Conservation (phyloP, 2,329 filamentous ascomycete species). For the Furcasterigmium furcatum region DNA sequence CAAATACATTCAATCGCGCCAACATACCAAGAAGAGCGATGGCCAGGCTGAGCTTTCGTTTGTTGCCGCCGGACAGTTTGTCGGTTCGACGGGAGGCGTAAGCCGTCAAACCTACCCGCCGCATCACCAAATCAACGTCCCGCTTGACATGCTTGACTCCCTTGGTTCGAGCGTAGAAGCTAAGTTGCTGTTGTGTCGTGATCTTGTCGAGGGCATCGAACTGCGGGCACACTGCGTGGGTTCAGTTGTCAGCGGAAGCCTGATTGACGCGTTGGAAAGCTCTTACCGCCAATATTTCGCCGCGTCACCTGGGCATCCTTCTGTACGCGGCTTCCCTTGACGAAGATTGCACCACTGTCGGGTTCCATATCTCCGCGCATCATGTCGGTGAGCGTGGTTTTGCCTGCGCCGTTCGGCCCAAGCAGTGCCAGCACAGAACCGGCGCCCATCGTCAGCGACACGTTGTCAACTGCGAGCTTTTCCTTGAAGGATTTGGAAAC, state of each 20-base stretch:
- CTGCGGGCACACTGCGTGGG: slow-evolving; percentile 56
- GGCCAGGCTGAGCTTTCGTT: slow-evolving; percentile 68
- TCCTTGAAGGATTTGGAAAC: slow-evolving; percentile 62
- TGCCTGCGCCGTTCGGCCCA: slow-evolving; percentile 70
- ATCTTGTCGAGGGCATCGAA: slow-evolving; percentile 69
- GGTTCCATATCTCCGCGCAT: slow-evolving; percentile 67
- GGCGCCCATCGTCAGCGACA: slow-evolving; percentile 62
- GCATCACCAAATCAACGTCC: slow-evolving; percentile 61
- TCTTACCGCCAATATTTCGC: slow-evolving; percentile 49
- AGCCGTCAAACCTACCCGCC: slow-evolving; percentile 58
- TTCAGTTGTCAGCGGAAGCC: neutral
- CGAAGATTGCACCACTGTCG: slow-evolving; percentile 57
- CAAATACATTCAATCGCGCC: neutral
- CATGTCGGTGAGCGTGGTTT: slow-evolving; percentile 66
- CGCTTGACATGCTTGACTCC: slow-evolving; percentile 58
- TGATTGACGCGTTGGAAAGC: neutral
- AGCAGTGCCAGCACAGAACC: slow-evolving; percentile 68
- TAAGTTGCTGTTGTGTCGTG: slow-evolving; percentile 66
- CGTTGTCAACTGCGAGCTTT: slow-evolving; percentile 62
- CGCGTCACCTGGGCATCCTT: slow-evolving; percentile 51
- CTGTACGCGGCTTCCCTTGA: slow-evolving; percentile 62
- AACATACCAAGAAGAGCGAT: slow-evolving; percentile 69
- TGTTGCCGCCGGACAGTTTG: slow-evolving; percentile 69
- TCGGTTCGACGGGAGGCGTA: slow-evolving; percentile 61
- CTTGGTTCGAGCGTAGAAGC: slow-evolving; percentile 67